A percentile compares a stretch with the other conserved stretches of the same genome.
phyloP scores from a whole-genome alignment of 345 rosid genomes.

The Bruguiera parviflora region DNA sequence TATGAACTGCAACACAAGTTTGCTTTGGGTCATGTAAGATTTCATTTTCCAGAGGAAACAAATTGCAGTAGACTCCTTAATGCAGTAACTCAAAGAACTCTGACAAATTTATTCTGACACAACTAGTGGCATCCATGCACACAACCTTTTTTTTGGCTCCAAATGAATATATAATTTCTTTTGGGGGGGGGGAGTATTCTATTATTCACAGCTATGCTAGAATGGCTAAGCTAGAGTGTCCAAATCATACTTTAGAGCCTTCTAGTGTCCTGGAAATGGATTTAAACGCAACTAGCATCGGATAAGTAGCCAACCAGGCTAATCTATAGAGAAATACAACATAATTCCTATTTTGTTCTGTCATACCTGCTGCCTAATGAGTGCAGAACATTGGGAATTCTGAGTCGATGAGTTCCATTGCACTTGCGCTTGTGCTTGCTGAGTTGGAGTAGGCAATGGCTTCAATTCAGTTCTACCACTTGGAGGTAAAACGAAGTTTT shows the following conservation, averaged over 20 bases:
- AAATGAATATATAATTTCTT: too few species aligned
- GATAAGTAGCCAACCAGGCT: neutral
- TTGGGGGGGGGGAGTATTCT: too few species aligned
- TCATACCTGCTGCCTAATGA: constrained; percentile 29
- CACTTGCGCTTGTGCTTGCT: constrained; percentile 29
- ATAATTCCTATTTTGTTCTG: neutral
- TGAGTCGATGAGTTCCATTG: constrained; percentile 5
- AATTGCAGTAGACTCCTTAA: neutral
- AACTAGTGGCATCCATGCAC: too few species aligned
- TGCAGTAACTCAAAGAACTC: too few species aligned
- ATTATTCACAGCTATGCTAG: too few species aligned
- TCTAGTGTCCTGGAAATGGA: too few species aligned
- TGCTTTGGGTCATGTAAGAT: too few species aligned
- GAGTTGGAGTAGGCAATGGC: constrained; percentile 16
- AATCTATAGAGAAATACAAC: neutral
- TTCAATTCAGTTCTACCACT: constrained; percentile 22
- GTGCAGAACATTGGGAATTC: constrained; percentile 24
- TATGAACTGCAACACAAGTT: too few species aligned
- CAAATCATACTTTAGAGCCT: too few species aligned
- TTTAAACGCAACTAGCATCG: neutral
- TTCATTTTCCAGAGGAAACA: neutral
- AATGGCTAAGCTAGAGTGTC: too few species aligned
- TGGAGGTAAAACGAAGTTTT: constrained; percentile 26
- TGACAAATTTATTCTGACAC: too few species aligned
- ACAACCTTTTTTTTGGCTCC: too few species aligned